phyloP scores from a whole-genome alignment of 2,329 filamentous ascomycete species.

The Calcarisporium arbuscula region DNA sequence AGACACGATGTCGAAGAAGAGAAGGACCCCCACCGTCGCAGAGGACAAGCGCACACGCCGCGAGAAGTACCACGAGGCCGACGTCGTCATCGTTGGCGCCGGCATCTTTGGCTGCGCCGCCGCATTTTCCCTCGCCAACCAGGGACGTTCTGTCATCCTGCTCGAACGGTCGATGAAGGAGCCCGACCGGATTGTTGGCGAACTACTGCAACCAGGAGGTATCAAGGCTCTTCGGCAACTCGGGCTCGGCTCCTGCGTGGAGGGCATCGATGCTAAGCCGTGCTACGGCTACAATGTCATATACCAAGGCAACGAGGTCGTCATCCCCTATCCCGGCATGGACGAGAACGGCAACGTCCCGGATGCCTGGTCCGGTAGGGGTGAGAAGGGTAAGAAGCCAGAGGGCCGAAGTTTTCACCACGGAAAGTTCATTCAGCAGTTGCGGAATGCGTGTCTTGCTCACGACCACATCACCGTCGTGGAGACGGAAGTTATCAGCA shows the following conservation, averaged over 20 bases:
- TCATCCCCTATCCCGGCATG: conserved; percentile 72
- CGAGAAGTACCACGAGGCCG: conserved; percentile 56
- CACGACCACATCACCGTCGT: conserved; percentile 84
- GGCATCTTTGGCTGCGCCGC: conserved; percentile 85
- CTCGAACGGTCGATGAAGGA: conserved; percentile 86
- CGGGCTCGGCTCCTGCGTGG: conserved; percentile 74
- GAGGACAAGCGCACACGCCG: conserved; percentile 39
- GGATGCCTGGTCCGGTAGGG: conserved; percentile 27
- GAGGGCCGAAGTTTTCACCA: conserved; percentile 87
- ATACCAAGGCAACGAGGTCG: conserved; percentile 67
- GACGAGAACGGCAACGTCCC: conserved; percentile 38
- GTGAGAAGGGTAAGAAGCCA: conserved; percentile 34
- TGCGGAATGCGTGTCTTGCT: conserved; percentile 66
- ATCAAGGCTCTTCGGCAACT: conserved; percentile 73
- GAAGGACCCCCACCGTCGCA: no score
- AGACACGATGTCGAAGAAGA: no score
- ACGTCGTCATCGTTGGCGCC: conserved; percentile 88
- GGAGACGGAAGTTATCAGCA: conserved; percentile 76
- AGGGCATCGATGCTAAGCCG: conserved; percentile 79
- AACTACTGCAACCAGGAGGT: conserved; percentile 89
- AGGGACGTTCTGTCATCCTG: conserved; percentile 84
- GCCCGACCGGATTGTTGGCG: conserved; percentile 92
- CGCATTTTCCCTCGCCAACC: conserved; percentile 76
- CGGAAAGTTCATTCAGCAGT: conserved; percentile 79
- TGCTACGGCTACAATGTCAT: conserved; percentile 84